Conservation (phyloP, 768 basidiomycete genomes). For the Tricholoma terreum region DNA sequence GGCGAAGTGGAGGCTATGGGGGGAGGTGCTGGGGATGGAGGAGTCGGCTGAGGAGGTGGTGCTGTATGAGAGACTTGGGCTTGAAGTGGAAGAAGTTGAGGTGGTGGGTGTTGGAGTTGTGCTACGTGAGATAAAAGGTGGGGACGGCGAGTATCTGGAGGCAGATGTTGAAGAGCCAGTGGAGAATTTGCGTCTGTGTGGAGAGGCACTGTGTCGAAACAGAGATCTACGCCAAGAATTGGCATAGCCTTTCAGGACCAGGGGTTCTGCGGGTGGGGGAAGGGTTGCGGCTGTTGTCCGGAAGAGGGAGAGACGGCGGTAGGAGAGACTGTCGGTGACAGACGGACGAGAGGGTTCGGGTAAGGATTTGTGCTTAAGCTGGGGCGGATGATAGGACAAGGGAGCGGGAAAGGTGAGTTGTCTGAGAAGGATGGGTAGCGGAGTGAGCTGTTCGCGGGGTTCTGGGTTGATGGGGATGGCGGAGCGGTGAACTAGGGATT, state of each 20-base stretch:
- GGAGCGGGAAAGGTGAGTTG: slow-evolving; percentile 77
- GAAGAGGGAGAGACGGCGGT: slow-evolving; percentile 38
- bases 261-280: slow-evolving; percentile 46
- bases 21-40: slow-evolving; percentile 55
- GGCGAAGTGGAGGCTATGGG: slow-evolving; percentile 64
- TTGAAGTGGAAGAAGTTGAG: slow-evolving; percentile 65
- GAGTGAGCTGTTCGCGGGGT: slow-evolving; percentile 37
- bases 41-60: slow-evolving; percentile 43
- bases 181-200: background rate
- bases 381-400: slow-evolving; percentile 43
- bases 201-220: background rate
- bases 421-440: slow-evolving; percentile 33
- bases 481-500: slow-evolving; percentile 68
- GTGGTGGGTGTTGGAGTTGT: slow-evolving; percentile 13
- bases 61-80: slow-evolving; percentile 55
- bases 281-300: slow-evolving; percentile 28
- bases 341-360: slow-evolving; percentile 7
- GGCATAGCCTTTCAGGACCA: slow-evolving; percentile 43
- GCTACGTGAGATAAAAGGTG: slow-evolving; percentile 12
- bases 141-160: slow-evolving; percentile 7
- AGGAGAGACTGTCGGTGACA: slow-evolving; percentile 6
- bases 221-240: slow-evolving; percentile 47
- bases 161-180: background rate
- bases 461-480: slow-evolving; percentile 44
- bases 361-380: slow-evolving; percentile 6